Conservation (phyloP, 768 basidiomycete species). For the Collybia sp. region DNA sequence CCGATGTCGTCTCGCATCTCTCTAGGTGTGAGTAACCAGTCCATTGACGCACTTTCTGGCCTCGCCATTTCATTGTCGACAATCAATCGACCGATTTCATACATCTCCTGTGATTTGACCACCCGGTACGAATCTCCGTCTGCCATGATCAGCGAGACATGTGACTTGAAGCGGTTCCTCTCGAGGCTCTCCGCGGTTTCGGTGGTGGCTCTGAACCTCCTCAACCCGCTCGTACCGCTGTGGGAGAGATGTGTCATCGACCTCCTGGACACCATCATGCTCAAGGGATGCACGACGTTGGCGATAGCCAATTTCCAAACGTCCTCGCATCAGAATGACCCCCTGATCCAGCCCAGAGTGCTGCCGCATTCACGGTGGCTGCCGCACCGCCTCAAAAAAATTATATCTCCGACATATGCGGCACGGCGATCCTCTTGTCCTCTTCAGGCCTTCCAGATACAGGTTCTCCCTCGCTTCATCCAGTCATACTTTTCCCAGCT, state of each 20-base stretch:
- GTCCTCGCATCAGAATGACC: neutral
- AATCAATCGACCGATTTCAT: neutral
- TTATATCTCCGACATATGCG: neutral
- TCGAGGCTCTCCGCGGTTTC: neutral
- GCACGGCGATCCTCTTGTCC: neutral
- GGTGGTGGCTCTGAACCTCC: constrained; percentile 1
- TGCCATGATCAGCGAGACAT: neutral
- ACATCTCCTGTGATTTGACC: constrained; percentile 2
- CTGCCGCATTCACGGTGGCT: too few relatives aligned
- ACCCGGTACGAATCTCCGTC: constrained; percentile 1
- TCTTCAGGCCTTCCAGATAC: constrained; percentile 1
- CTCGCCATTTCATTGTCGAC: constrained; percentile 2
- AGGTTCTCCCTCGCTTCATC: constrained; percentile 3
- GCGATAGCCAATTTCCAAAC: constrained; percentile 1
- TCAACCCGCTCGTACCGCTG: neutral
- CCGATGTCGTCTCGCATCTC: neutral
- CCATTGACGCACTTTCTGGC: neutral
- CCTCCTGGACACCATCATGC: neutral
- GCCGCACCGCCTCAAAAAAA: too few relatives aligned
- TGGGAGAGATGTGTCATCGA: constrained; percentile 1
- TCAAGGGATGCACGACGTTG: constrained; percentile 1
- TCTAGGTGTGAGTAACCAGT: neutral
- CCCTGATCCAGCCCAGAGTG: too few relatives aligned
- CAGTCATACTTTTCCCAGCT: constrained; percentile 1
- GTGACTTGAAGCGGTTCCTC: neutral